Conservation (phyloP, 2,329 filamentous ascomycete species). For the Ceratocystis harringtonii region DNA sequence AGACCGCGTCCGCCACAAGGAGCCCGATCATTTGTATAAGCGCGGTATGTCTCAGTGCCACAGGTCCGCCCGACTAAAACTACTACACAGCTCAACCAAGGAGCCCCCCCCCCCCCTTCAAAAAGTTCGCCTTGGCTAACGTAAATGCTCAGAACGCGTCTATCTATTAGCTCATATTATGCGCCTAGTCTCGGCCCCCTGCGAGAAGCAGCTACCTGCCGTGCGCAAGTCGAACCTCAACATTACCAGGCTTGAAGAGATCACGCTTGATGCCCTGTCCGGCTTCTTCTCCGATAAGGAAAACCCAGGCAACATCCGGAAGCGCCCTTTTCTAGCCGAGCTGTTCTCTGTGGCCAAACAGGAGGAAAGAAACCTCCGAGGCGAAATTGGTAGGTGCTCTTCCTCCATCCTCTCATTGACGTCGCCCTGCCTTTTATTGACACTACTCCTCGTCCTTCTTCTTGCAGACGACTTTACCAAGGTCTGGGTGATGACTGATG, state of each 20-base stretch:
- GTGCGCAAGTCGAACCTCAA: conserved; percentile 39
- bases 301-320: conserved; percentile 36
- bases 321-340: conserved; percentile 41
- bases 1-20: conserved; percentile 48
- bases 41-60: conserved; percentile 34
- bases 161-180: conserved; percentile 45
- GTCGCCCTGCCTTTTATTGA: conserved; percentile 15
- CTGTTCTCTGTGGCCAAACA: conserved; percentile 45
- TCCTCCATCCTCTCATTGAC: neutral
- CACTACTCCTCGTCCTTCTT: neutral
- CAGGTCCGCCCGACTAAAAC: neutral
- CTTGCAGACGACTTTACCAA: conserved; percentile 32
- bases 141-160: conserved; percentile 37
- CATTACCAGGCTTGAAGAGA: conserved; percentile 41
- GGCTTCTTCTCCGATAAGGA: conserved; percentile 44
- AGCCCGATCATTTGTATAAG: conserved; percentile 59
- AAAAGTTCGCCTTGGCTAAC: neutral
- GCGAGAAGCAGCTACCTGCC: conserved; percentile 33
- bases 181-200: conserved; percentile 39
- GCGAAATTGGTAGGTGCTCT: conserved; percentile 38
- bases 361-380: conserved; percentile 41
- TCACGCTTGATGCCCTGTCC: conserved; percentile 42
- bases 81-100: neutral
- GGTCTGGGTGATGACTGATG: conserved; percentile 38
- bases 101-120: too few species aligned